Evolutionary conservation across 805 yeast species (phyloP).

Genomic region (Zygoascus biomembranicola): DNA sequence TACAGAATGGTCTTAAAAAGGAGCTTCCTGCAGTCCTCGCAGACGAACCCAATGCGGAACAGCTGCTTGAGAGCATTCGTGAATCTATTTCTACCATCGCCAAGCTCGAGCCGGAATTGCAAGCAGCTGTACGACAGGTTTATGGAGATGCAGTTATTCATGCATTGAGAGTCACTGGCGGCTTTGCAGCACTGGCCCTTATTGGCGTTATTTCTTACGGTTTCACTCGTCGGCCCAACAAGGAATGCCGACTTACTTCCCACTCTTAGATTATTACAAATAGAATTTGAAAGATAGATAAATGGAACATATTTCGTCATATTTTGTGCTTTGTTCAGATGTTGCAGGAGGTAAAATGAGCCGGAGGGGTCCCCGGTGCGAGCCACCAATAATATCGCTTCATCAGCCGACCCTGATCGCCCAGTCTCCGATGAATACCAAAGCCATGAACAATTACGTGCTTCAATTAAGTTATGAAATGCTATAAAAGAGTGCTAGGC

Average conservation of each 20-base stretch:
- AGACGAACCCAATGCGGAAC: conserved; percentile 1
- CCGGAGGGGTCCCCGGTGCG: not conserved
- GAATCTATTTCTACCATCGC: conserved; percentile 6
- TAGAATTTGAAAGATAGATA: not conserved
- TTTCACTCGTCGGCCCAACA: not conserved
- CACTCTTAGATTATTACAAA: not conserved
- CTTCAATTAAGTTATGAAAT: not conserved
- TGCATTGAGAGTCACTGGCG: conserved; percentile 1
- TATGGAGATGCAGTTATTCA: conserved; percentile 3
- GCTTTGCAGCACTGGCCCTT: not conserved
- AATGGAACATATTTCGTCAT: not conserved
- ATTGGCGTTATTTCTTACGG: not conserved
- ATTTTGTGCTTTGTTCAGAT: not conserved
- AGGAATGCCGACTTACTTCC: not conserved
- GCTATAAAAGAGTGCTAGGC: not conserved
- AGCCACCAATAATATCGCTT: not conserved
- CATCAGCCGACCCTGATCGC: not conserved
- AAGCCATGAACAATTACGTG: not conserved
- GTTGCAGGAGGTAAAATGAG: not conserved
- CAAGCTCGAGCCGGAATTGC: not conserved
- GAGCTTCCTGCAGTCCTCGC: not conserved
- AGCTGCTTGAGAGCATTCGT: conserved; percentile 3
- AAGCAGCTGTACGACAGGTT: conserved; percentile 1
- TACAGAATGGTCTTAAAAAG: conserved; percentile 2
- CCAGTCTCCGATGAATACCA: not conserved